Evolutionary conservation across 768 basidiomycete species (phyloP).

Genomic region (Dioszegia hungarica): DNA sequence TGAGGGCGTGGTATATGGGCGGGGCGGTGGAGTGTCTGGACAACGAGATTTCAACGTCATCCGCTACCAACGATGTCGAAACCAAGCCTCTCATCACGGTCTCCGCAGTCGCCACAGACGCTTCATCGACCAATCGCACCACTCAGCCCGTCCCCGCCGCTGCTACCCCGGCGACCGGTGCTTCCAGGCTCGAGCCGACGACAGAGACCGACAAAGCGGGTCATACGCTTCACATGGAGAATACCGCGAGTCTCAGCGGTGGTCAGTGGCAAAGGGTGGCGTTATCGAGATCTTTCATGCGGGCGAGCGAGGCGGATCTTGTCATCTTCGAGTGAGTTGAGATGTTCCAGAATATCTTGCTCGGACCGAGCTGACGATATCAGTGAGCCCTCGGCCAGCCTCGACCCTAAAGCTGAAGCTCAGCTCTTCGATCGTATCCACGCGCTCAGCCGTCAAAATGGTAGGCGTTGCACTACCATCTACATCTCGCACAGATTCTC

Average conservation of each 20-base stretch:
- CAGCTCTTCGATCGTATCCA: constrained; percentile 41
- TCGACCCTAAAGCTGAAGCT: constrained; percentile 42
- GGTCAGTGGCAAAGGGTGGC: constrained; percentile 66
- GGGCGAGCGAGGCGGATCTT: constrained; percentile 69
- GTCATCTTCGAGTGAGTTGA: constrained; percentile 63
- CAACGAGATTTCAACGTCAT: too few relatives aligned
- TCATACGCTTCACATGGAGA: too few relatives aligned
- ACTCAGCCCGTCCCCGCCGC: too few relatives aligned
- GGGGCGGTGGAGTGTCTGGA: too few relatives aligned
- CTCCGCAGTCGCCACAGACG: too few relatives aligned
- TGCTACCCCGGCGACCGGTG: too few relatives aligned
- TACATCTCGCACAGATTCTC: constrained; percentile 42
- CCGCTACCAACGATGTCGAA: too few relatives aligned
- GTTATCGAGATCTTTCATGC: constrained; percentile 79
- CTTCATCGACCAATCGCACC: too few relatives aligned
- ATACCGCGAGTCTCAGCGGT: constrained; percentile 65
- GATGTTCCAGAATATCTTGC: constrained; percentile 23
- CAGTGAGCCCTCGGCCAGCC: constrained; percentile 42
- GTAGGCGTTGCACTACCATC: constrained; percentile 28
- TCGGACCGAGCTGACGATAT: neutral
- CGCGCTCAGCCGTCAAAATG: constrained; percentile 20
- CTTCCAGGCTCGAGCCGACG: too few relatives aligned
- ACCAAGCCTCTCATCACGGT: too few relatives aligned
- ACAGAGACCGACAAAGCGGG: too few relatives aligned
- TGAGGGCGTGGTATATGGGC: too few relatives aligned